Evolutionary conservation across 2,329 filamentous ascomycete genomes (phyloP), one percentile per base, ranked within the genome.

Genomic region (Clonostachys byssicola): DNA sequence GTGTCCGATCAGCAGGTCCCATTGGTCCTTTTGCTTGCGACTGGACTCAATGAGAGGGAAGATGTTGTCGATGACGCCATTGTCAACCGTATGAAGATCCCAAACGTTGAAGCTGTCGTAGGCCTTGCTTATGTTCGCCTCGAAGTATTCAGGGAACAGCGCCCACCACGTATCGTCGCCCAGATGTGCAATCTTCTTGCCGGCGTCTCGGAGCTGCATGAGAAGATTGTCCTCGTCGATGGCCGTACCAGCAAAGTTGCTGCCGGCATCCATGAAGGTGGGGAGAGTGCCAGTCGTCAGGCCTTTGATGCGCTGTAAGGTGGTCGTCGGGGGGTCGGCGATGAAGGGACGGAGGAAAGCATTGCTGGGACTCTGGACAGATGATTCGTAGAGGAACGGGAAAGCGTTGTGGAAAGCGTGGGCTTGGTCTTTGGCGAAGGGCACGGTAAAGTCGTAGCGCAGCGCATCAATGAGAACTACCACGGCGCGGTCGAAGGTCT

Each of bases 41-140:
- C 20, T 14, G n/a, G 35, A 73, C 43, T 85, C 75, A 52, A 99
- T 67, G 3, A 97, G 75, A 2, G 94, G 94, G 51, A 94, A 87
- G 7, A 99, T 83, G 66, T 97, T 88, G 56, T 95, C 88, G 12
- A 86, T 87, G 20, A 99, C 94, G 1, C 94, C 94, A 60, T 96
- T 92, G 62, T 99, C 94, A 4, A 99, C 89, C 0, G 94, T 97
- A 64, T 97, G 91, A 57, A 99, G 68, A 64, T 99, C 94, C 90
- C 91, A 96, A 7, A 97, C 94, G 60, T 97, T 96, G 71, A 99
- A 95, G 51, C 92, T 97, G 64, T 97, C 92, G 65, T 96, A 99
- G 0, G 94, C 83, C 56, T 78, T 82, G 56, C 92, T 96, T 48
- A 96, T 81, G 48, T 92, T 88, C 9, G 84, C 72, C 63, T 96